Evolutionary conservation across 1,284 basidiomycete genomes (phyloP).

Genomic region (Apiotrichum gracile): DNA sequence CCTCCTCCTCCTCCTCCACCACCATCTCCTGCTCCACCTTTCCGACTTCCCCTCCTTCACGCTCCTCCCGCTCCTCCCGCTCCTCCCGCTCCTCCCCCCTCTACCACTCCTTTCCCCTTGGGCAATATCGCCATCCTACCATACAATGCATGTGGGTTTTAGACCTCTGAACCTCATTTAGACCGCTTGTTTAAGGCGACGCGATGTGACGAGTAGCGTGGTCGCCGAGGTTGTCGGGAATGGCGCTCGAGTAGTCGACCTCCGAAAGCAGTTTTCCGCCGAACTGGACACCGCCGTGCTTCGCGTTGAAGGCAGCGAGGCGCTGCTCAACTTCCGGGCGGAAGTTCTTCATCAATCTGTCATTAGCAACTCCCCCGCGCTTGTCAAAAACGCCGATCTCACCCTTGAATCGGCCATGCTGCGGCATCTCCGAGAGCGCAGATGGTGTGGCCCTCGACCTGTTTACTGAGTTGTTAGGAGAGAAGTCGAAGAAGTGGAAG

Average conservation of each 20-base stretch:
- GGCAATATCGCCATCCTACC: background rate
- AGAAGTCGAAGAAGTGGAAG: background rate
- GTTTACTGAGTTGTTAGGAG: conserved; percentile 60
- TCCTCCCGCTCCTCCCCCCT: no score
- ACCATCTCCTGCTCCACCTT: no score
- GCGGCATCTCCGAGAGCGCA: conserved; percentile 89
- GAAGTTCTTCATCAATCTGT: conserved; percentile 94
- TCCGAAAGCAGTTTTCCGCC: conserved; percentile 74
- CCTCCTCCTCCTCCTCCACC: no score
- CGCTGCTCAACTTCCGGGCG: conserved; percentile 86
- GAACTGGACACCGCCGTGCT: conserved; percentile 79
- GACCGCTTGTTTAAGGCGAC: conserved; percentile 3
- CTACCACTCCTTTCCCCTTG: background rate
- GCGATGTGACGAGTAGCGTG: conserved; percentile 26
- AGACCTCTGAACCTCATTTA: background rate
- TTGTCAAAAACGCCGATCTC: no score
- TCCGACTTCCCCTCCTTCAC: no score
- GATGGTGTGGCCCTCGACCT: conserved; percentile 92
- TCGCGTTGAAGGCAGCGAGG: conserved; percentile 69
- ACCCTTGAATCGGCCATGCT: conserved; percentile 71
- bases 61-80: no score
- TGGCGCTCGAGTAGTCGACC: conserved; percentile 64
- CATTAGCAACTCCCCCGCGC: no score
- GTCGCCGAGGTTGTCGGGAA: conserved; percentile 73
- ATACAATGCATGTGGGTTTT: conserved; percentile 11